Base-by-base conservation (phyloP, 805 yeast genomes). In the Suhomyces kilbournensis region DNA sequence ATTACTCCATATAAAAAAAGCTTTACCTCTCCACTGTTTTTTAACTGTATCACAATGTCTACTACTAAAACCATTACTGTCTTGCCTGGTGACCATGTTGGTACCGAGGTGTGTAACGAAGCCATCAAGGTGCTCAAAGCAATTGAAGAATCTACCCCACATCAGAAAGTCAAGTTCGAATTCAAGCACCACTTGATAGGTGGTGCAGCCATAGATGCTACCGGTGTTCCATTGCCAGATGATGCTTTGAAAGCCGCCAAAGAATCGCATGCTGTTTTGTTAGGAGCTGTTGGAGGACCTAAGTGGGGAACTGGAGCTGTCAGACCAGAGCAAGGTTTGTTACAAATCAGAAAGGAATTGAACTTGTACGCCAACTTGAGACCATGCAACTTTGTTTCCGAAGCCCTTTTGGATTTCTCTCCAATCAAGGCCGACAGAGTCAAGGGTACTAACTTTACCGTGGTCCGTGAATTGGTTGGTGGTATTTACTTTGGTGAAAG, bases 251-350 rank as follows among this genome's bases (percentile, higher is more conserved):
- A 75, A 45, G 91, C 96, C 8, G 81, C 97, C 35, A 91, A 90
- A 72, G 74, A 75, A 44, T 86, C 98, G 1, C 96, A 93, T 68
- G 99, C 98, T 23, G 96, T 94, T n/a, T 76, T 94, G 59, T 79
- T 94, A 52, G 99, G 99, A 60, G 97, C 99, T 7, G 99, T 94
- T 32, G 99, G 99, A 57, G 99, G 99, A 32, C 99, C 99, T 56
- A 94, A 94, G 75, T 94, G 99, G 99, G 98, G 98, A 35, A 89
- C 97, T 25, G 97, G 97, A 48, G 66, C 80, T 10, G 98, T 93
- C 46, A 85, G 99, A 76, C 99, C 99, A 49, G 99, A 94, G 71
- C 98, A 90, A 74, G 99, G 99, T 54, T 80, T 94, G 60, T 80
- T 94, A 59, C 82, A 92, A 76, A 93, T 94, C 70, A 84, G 99